Percentiles rank a stretch among this genome's conserved stretches.
Conservation (phyloP, 2,329 filamentous ascomycete species). For the Metarhizium guizhouense region DNA sequence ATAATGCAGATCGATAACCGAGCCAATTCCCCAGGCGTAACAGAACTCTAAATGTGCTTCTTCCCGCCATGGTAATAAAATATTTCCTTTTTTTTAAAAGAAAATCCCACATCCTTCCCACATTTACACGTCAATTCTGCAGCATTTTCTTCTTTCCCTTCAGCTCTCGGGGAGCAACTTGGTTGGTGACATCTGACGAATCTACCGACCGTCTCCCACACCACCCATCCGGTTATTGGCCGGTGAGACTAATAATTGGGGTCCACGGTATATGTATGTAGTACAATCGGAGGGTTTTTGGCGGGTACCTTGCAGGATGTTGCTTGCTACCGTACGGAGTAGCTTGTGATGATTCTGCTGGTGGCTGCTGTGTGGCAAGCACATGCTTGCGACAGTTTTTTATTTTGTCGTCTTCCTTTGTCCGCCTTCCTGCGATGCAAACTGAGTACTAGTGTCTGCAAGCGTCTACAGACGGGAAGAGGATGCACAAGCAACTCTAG, state of each 20-base stretch:
- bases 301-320: not conserved
- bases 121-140: not conserved
- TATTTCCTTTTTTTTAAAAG: not conserved
- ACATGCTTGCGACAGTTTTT: not conserved
- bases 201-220: not conserved
- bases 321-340: not conserved
- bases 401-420: not conserved
- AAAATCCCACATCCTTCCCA: not conserved
- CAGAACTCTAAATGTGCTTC: not conserved
- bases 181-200: not conserved
- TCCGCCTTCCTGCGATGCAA: not conserved
- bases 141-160: not conserved
- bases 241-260: not conserved
- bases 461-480: not conserved
- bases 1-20: not conserved
- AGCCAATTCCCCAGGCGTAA: not conserved
- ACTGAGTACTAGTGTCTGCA: not conserved
- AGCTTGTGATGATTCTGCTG: not conserved
- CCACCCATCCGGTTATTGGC: not conserved
- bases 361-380: not conserved
- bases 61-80: not conserved
- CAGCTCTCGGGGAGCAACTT: not conserved
- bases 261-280: not conserved
- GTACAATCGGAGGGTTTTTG: not conserved
- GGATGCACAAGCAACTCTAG: not conserved